Evolutionary conservation across 148 eudicot species (phyloP).

Genomic region (Rhododendron ovatum): DNA sequence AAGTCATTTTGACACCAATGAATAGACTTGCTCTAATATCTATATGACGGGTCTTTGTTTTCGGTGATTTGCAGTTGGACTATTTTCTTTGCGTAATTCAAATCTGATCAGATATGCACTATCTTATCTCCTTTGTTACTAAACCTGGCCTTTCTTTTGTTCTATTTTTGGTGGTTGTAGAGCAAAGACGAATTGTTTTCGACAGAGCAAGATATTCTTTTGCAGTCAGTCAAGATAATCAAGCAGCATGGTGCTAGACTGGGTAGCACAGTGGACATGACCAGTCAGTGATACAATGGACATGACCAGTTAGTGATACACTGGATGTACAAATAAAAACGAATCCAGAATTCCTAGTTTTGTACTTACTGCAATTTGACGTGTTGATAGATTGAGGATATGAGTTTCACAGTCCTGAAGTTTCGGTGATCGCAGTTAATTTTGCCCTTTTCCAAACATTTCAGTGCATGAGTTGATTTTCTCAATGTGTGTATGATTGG

Average conservation of each 20-base stretch:
- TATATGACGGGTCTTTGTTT: not conserved
- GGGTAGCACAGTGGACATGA: not conserved
- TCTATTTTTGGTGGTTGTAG: slow-evolving; percentile 31
- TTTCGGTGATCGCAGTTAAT: not conserved
- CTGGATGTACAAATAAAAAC: not conserved
- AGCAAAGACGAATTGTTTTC: slow-evolving; percentile 61
- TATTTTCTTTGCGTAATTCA: not conserved
- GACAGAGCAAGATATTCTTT: slow-evolving; percentile 74
- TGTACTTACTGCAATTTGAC: not conserved
- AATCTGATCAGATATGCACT: not conserved
- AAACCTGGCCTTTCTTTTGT: not conserved
- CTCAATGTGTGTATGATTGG: not conserved
- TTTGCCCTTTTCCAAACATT: not conserved
- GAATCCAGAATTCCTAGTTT: not conserved
- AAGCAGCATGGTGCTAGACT: slow-evolving; percentile 70
- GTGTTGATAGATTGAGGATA: not conserved
- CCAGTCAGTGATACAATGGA: not conserved
- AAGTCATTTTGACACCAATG: too few relatives aligned
- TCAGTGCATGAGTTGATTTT: not conserved
- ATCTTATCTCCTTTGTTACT: not conserved
- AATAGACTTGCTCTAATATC: not conserved
- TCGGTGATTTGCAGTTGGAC: not conserved
- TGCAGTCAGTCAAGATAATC: slow-evolving; percentile 68
- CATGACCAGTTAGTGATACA: not conserved
- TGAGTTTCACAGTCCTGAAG: not conserved